A percentile compares a stretch with the other conserved stretches of the same genome.
Conservation (phyloP, 805 yeast genomes). For the Yarrowia sp. region DNA sequence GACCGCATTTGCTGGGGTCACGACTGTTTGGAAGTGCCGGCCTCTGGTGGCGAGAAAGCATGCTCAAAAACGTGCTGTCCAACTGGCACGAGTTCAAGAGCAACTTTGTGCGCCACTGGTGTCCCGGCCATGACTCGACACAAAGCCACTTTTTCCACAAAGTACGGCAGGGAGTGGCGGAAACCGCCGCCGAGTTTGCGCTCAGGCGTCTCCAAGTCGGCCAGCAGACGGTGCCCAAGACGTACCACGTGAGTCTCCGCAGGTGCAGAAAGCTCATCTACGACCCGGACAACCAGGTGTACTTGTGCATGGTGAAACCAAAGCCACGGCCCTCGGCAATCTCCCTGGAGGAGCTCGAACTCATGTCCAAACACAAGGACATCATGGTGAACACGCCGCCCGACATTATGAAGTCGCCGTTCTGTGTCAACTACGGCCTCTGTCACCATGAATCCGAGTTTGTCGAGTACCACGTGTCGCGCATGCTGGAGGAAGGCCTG, state of each 20-base stretch:
- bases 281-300: constrained; percentile 13
- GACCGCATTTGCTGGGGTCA: not conserved
- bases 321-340: too few relatives aligned
- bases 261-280: not conserved
- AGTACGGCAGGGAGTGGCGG: not conserved
- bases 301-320: constrained; percentile 2
- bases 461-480: not conserved
- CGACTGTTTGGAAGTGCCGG: not conserved
- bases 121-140: not conserved
- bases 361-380: not conserved
- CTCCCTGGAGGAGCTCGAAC: not conserved
- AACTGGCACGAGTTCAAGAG: constrained; percentile 8
- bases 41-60: not conserved
- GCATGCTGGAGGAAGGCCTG: not conserved
- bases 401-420: not conserved
- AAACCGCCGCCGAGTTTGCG: not conserved
- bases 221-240: not conserved
- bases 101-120: not conserved
- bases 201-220: not conserved
- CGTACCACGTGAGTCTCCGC: not conserved
- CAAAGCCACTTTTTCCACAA: constrained; percentile 7
- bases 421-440: constrained; percentile 4
- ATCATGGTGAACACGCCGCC: not conserved
- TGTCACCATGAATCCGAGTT: constrained; percentile 8
- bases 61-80: not conserved